Evolutionary conservation across 2,329 filamentous ascomycete genomes (phyloP), one percentile per base, ranked within the genome.

Genomic region (Fusarium sp.): DNA sequence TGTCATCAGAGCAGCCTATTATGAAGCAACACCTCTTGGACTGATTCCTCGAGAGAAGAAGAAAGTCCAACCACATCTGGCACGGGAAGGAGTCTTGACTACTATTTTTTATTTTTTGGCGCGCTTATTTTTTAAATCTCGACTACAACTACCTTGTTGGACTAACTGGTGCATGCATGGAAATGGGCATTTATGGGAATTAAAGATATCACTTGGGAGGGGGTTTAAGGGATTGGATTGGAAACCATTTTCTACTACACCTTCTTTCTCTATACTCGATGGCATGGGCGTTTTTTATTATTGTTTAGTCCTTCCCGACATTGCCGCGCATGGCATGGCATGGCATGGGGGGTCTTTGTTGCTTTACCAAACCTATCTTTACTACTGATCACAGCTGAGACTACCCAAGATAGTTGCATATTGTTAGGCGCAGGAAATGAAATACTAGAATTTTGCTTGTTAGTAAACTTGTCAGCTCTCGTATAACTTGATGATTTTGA

Each of bases 371-470:
- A 52, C 50, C 40, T 67, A 60, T 38, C 56, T 62, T 52, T 57
- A 38, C 28, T 53, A 62, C 59, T 58, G 62, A 52, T 57, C 37
- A 71, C 56, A 73, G 60, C 67, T 54, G 42, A 53, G 28, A 72
- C 54, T 68, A 58, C 44, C 28, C 50, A 58, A 64, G 58, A 69
- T 69, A 73, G 63, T 64, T 69, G 67, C 73, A 75, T 75, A 75
- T 60, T 75, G 73, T 75, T 74, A 67, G 74, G 74, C 74, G 74
- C 63, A 69, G 60, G 72, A 67, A 67, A 73, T 73, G 70, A 74
- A 69, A 66, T 65, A 73, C 44, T 69, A 72, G 60, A 70, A 64
- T 37, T 28, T 69, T 58, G 38, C 49, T 52, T 61, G 35, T 49
- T 61, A 58, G 21, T 44, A 15, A 40, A 35, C 37, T 40, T 28